Percentiles rank a stretch among this genome's conserved stretches.
phyloP scores from a whole-genome alignment of 2,329 filamentous ascomycete species.

The Colletotrichum orbiculare region DNA sequence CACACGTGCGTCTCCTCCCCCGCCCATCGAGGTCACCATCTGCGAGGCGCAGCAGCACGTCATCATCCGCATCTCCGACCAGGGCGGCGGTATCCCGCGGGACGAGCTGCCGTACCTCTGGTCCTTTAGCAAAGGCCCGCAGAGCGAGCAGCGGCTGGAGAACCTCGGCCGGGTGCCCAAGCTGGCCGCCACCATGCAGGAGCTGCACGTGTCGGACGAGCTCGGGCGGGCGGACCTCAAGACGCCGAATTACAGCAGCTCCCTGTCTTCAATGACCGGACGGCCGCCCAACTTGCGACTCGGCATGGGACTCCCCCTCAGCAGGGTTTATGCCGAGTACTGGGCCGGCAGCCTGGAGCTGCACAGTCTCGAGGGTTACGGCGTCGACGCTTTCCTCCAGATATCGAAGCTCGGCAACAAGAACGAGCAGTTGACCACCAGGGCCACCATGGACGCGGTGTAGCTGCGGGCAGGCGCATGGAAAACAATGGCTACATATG shows the following conservation, averaged over 20 bases:
- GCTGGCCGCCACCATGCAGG: conserved; percentile 93
- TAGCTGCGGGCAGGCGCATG: conserved; percentile 45
- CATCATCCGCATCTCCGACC: conserved; percentile 95
- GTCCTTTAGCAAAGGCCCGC: conserved; percentile 95
- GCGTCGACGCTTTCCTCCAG: conserved; percentile 94
- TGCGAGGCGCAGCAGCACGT: conserved; percentile 95
- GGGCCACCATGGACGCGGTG: conserved; percentile 82
- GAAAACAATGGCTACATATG: conserved; percentile 17
- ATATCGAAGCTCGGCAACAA: conserved; percentile 98
- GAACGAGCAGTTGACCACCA: conserved; percentile 89
- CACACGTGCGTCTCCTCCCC: conserved; percentile 50
- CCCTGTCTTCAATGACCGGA: conserved; percentile 82
- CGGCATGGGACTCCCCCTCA: conserved; percentile 93
- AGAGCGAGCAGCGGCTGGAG: conserved; percentile 79
- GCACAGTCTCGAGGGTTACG: conserved; percentile 94
- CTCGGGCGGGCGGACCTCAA: conserved; percentile 54
- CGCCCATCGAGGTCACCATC: conserved; percentile 92
- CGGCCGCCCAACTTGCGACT: conserved; percentile 87
- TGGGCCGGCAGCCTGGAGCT: conserved; percentile 94
- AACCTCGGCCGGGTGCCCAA: conserved; percentile 90
- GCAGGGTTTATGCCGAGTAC: conserved; percentile 95
- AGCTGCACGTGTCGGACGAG: conserved; percentile 69
- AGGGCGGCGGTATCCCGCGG: conserved; percentile 89
- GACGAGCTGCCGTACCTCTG: conserved; percentile 90
- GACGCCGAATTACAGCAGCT: conserved; percentile 64